A percentile compares a stretch with the other conserved stretches of the same genome.
These are phyloP conservation scores for Cairneyella variabilis DNA, from an alignment of 495 filamentous ascomycete genomes.

Conservation along the genomic window DNA sequence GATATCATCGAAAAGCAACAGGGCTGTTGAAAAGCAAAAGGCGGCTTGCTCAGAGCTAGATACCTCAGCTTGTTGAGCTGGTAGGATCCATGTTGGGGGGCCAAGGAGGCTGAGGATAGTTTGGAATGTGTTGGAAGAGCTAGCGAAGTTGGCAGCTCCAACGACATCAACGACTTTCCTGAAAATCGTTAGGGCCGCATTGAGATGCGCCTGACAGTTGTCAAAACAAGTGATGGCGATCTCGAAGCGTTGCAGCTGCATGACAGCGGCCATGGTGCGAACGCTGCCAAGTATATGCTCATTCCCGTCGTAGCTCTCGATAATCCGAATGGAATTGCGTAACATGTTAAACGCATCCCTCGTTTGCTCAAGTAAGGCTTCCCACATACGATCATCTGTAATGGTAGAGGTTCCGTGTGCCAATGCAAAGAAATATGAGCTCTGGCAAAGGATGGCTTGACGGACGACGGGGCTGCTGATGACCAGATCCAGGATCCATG, in stretches of 20 bases:
- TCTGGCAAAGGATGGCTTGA: slow-evolving; percentile 41
- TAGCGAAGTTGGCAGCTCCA: slow-evolving; percentile 15
- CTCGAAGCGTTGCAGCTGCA: slow-evolving; percentile 50
- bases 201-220: slow-evolving; percentile 47
- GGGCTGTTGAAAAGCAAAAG: slow-evolving; percentile 47
- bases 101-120: slow-evolving; percentile 9
- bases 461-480: slow-evolving; percentile 44
- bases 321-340: slow-evolving; percentile 35
- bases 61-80: slow-evolving; percentile 23
- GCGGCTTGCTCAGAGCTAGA: slow-evolving; percentile 47
- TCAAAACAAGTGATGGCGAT: slow-evolving; percentile 38
- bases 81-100: slow-evolving; percentile 5
- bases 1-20: slow-evolving; percentile 46
- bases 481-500: slow-evolving; percentile 51
- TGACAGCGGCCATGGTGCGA: slow-evolving; percentile 47
- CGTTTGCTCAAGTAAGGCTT: slow-evolving; percentile 39
- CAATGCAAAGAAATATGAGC: slow-evolving; percentile 44
- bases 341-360: slow-evolving; percentile 38
- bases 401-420: slow-evolving; percentile 15
- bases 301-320: slow-evolving; percentile 28
- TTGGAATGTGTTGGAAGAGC: too few species aligned
- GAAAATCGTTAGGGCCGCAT: slow-evolving; percentile 45
- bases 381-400: slow-evolving; percentile 18
- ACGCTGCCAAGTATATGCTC: slow-evolving; percentile 31
- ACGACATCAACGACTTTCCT: slow-evolving; percentile 35